These are phyloP conservation scores for Podaxis carcinomalis DNA, from an alignment of 768 basidiomycete genomes.

Conservation along the genomic window DNA sequence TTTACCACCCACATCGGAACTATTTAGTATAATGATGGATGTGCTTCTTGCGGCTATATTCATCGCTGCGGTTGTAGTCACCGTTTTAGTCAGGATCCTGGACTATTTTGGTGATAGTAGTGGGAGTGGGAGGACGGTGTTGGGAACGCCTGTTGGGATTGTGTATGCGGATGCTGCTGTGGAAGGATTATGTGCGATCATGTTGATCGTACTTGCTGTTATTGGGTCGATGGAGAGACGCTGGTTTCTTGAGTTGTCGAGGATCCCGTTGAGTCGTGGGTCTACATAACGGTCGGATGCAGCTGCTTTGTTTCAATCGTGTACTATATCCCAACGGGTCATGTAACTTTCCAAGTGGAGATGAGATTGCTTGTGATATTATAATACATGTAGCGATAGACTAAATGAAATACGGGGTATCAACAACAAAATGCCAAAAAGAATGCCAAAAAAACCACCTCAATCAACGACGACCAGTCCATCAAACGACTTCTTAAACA, in stretches of 20 bases:
- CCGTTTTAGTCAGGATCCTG: neutral
- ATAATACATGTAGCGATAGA: neutral
- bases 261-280: neutral
- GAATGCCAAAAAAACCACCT: constrained; percentile 7
- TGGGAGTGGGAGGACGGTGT: neutral
- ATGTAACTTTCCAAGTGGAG: too few species aligned
- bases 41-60: neutral
- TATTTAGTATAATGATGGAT: neutral
- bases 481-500: constrained; percentile 48
- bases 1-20: neutral
- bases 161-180: constrained; percentile 1
- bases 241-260: neutral
- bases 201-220: neutral
- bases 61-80: neutral
- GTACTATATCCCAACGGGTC: too few species aligned
- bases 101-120: neutral
- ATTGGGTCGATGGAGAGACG: neutral
- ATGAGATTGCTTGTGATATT: neutral
- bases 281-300: neutral
- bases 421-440: neutral
- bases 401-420: neutral
- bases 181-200: neutral
- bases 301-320: neutral
- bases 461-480: constrained; percentile 56
- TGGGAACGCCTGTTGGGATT: neutral